Evolutionary conservation across 2,329 filamentous ascomycete genomes (phyloP).

Genomic region (Fusarium napiforme): DNA sequence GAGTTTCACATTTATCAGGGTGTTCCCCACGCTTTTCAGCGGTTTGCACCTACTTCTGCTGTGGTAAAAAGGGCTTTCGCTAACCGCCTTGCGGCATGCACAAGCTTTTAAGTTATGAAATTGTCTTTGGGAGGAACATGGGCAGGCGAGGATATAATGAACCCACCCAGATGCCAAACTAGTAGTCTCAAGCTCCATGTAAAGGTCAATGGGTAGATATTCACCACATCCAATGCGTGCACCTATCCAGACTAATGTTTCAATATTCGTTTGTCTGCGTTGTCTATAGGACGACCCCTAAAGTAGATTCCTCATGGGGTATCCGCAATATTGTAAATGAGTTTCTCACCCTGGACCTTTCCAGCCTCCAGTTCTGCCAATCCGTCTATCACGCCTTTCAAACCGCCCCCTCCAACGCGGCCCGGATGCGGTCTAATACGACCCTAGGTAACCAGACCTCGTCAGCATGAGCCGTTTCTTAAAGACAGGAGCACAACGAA

Average conservation of each 20-base stretch:
- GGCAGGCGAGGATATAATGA: neutral
- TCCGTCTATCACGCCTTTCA: neutral
- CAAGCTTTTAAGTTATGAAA: neutral
- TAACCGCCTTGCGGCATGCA: neutral
- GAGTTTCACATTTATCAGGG: neutral
- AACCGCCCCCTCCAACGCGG: neutral
- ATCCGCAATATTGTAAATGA: neutral
- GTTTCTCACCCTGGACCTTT: neutral
- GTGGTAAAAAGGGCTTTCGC: neutral
- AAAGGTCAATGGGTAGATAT: neutral
- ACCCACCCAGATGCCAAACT: rapidly evolving
- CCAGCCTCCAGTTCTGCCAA: neutral
- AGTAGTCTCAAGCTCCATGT: neutral
- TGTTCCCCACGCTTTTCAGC: neutral
- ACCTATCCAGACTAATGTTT: no score
- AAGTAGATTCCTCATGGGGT: neutral
- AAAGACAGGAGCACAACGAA: neutral
- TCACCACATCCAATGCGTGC: no score
- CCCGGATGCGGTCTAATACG: neutral
- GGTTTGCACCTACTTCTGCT: neutral
- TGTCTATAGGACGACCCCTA: neutral
- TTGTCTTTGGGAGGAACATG: neutral
- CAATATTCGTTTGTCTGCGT: neutral
- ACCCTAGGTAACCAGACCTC: neutral
- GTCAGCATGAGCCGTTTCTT: neutral